phyloP scores from a whole-genome alignment of 2,329 filamentous ascomycete genomes.

The Leptographium lundbergii region DNA sequence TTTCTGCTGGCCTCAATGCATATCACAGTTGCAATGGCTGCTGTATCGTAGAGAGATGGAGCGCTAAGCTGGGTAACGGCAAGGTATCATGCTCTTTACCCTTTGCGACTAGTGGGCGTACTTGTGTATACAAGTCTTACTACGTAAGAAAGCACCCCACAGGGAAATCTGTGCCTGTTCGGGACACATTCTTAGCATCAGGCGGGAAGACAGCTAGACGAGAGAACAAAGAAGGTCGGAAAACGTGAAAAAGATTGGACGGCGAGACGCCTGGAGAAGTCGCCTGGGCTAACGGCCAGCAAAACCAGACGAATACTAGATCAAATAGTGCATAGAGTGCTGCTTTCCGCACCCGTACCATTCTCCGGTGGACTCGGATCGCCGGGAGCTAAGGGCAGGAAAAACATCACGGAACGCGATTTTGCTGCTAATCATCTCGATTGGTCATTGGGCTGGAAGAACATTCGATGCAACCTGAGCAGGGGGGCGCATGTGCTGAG shows the following conservation, averaged over 20 bases:
- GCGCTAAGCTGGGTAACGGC: too few relatives aligned
- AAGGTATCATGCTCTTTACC: not conserved
- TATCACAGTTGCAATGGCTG: too few relatives aligned
- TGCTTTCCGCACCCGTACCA: not conserved
- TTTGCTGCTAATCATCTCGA: not conserved
- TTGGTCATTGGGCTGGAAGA: not conserved
- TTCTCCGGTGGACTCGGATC: not conserved
- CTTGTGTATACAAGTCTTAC: too few relatives aligned
- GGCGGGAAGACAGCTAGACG: too few relatives aligned
- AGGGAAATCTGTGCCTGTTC: not conserved
- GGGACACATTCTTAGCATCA: not conserved
- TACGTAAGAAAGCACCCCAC: not conserved
- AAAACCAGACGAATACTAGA: not conserved
- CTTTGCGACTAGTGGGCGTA: not conserved
- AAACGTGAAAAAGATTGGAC: not conserved
- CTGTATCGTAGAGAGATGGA: too few relatives aligned
- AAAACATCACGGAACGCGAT: not conserved
- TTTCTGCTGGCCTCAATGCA: too few relatives aligned
- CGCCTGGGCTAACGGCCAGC: too few relatives aligned
- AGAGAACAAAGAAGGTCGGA: not conserved
- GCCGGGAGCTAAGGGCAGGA: not conserved
- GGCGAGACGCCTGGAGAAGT: too few relatives aligned
- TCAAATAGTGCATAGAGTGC: not conserved
- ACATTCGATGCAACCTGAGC: not conserved
- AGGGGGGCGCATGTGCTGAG: not conserved